Evolutionary conservation across 2,329 filamentous ascomycete genomes (phyloP), one percentile per base, ranked within the genome.

Genomic region (Stylonectria norvegica): DNA sequence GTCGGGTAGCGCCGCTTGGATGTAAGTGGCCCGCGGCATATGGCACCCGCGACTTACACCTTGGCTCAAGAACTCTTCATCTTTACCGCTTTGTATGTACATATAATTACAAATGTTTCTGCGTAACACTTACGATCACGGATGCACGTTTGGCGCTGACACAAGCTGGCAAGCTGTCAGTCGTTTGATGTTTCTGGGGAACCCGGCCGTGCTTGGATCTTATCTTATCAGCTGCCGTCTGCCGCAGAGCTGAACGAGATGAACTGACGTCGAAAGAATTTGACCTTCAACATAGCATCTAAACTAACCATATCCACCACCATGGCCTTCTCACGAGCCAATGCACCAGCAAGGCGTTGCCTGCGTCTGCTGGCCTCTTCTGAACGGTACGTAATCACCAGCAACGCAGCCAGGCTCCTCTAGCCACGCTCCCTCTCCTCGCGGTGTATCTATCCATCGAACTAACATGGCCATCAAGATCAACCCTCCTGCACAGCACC

Each of bases 201-300:
- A n/a, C n/a, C n/a, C n/a, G n/a, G n/a, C 15, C 6, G n/a, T 11
- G 16, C 20, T 23, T 11, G 40, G 14, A 40, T 48, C 49, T 58
- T 60, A 60, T 60, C 57, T 53, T 56, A 56, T 56, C 53, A 30
- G 33, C 22, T 25, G 23, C 22, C 27, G 7, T 17, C 3, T 15
- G 28, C 34, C 11, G 29, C 14, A 31, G 41, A 39, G 42, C 31
- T 38, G 20, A 27, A 27, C 20, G 34, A 20, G 30, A 31, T 42
- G 37, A 53, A 52, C 54, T 52, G 53, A 57, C 49, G 51, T 56
- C 44, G 47, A 33, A 45, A 45, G 42, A 41, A 45, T 36, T 25
- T 12, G 12, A 36, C 16, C n/a, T 36, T 48, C 49, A 53, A 31
- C n/a, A n/a, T n/a, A n/a, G 45, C 50, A 50, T 50, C 49, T 56